Evolutionary conservation across 306 rosid species (phyloP), one percentile per base, ranked within the genome.

Genomic region (Cyamopsis tetragonoloba): DNA sequence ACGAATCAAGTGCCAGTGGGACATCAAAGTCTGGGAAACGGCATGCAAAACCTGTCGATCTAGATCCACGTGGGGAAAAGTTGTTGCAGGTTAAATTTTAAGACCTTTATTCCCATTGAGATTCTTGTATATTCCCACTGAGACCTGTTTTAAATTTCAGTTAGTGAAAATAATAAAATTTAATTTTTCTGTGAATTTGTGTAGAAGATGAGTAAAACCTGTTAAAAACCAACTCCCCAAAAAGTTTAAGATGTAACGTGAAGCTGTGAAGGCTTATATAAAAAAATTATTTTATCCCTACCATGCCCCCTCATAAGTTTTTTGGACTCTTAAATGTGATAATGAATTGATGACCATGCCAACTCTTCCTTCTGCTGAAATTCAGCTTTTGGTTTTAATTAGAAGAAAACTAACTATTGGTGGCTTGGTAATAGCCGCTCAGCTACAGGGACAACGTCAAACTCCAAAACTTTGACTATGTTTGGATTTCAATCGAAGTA

Each of bases 21-120:
- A 71, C 77, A 34, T 88, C 96, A 11, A 95, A 88, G 77, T 82
- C 95, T 53, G 99, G 99, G 67, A 95, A 95, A 75, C 91, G 92
- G 6, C 83, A 85, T 73, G 88, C 83, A 60, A 95, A 95, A 72
- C 91, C 95, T 63, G 96, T 86, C 14, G 99, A 95, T 78, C 86
- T 88, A 19, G 97, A 95, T 81, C 97, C 99, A 3, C 81, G 81
- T 34, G 99, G 97, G 31, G 92, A 91, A 76, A 95, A 86, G 81
- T 80, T 95, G 80, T 56, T 86, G 85, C 96, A 95, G 99, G 99
- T 95, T 76, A 61, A 31, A 68, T 57, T 77, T 32, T 28, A 32
- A 20, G 63, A 4, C 55, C 3, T 42, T 30, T 76, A 65, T 43
- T 50, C 19, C 71, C 35, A 17, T 47, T 38, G 47, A 27, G 49